These are phyloP conservation scores for Tetrahymena borealis DNA, from an alignment of 73 alveolate species.

Conservation along the genomic window DNA sequence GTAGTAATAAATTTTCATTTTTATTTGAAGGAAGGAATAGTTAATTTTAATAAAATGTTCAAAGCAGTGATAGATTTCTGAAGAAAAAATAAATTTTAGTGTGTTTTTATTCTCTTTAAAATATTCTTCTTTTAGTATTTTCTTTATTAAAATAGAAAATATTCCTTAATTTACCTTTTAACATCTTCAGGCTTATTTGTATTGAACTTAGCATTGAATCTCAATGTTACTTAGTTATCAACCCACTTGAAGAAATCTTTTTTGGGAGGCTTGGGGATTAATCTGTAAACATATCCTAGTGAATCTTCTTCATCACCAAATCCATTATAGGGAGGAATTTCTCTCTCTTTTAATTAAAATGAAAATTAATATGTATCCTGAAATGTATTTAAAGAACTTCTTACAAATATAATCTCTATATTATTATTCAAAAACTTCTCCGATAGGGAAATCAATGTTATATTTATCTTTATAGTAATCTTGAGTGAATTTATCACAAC, in stretches of 20 bases:
- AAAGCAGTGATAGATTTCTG: too few relatives aligned
- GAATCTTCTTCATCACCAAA: conserved; percentile 94
- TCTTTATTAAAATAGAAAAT: too few relatives aligned
- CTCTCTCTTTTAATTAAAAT: conserved; percentile 1
- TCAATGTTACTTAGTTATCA: conserved; percentile 82
- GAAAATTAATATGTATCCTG: background rate
- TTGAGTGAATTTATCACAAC: conserved; percentile 86
- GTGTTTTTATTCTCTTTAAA: too few relatives aligned
- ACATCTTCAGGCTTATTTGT: conserved; percentile 82
- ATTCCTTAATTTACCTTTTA: conserved; percentile 62
- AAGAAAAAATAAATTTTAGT: too few relatives aligned
- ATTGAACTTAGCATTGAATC: conserved; percentile 83
- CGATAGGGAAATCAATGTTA: conserved; percentile 76
- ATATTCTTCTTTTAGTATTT: too few relatives aligned
- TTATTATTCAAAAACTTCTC: conserved; percentile 66
- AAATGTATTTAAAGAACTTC: background rate
- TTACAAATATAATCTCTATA: conserved; percentile 61
- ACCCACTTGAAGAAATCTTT: conserved; percentile 91
- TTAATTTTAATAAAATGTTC: too few relatives aligned
- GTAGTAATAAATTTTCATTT: too few relatives aligned
- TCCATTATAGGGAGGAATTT: conserved; percentile 94
- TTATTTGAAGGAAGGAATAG: too few relatives aligned
- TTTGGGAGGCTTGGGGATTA: conserved; percentile 75
- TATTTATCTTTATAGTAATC: conserved; percentile 65
- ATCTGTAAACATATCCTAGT: conserved; percentile 75